Percentiles rank a stretch among this genome's conserved stretches.
phyloP scores from a whole-genome alignment of 129 eudicot genomes.

The Tagetes erecta region DNA sequence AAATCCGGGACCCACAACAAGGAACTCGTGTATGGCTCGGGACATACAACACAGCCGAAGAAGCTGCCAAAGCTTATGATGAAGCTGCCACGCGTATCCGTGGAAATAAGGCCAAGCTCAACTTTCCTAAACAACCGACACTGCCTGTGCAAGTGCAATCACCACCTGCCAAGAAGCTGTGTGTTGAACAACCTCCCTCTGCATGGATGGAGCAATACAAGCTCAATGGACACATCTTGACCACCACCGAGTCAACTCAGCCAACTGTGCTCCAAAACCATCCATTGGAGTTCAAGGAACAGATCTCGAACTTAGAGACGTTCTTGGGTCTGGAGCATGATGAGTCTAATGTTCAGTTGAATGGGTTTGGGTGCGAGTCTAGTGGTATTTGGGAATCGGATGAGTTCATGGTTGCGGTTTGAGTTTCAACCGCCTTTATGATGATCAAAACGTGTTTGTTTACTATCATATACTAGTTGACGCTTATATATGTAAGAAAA shows the following conservation, averaged over 20 bases:
- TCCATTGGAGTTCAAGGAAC: constrained; percentile 19
- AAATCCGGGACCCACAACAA: constrained; percentile 82
- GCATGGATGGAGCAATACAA: constrained; percentile 7
- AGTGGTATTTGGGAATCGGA: constrained; percentile 32
- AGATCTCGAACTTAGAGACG: constrained; percentile 34
- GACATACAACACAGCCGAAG: constrained; percentile 72
- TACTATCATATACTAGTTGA: constrained; percentile 6
- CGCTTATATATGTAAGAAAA: neutral
- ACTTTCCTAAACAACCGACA: constrained; percentile 42
- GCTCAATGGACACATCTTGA: constrained; percentile 8
- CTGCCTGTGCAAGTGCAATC: constrained; percentile 10
- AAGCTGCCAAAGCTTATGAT: constrained; percentile 85
- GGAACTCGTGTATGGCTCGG: constrained; percentile 94
- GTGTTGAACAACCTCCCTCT: constrained; percentile 8
- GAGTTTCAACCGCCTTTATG: neutral
- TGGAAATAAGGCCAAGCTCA: constrained; percentile 90
- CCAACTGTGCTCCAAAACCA: neutral
- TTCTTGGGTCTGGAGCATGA: constrained; percentile 41
- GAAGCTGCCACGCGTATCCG: constrained; percentile 75
- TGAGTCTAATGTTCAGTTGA: constrained; percentile 20
- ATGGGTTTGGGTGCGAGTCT: constrained; percentile 19
- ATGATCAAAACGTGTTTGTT: neutral
- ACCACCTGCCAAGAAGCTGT: constrained; percentile 22
- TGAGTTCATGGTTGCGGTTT: constrained; percentile 13
- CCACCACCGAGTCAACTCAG: neutral